A percentile compares a stretch with the other conserved stretches of the same genome.
These are phyloP conservation scores for Pseudocercospora ulei DNA, from an alignment of 2,329 filamentous ascomycete species.

Conservation along the genomic window DNA sequence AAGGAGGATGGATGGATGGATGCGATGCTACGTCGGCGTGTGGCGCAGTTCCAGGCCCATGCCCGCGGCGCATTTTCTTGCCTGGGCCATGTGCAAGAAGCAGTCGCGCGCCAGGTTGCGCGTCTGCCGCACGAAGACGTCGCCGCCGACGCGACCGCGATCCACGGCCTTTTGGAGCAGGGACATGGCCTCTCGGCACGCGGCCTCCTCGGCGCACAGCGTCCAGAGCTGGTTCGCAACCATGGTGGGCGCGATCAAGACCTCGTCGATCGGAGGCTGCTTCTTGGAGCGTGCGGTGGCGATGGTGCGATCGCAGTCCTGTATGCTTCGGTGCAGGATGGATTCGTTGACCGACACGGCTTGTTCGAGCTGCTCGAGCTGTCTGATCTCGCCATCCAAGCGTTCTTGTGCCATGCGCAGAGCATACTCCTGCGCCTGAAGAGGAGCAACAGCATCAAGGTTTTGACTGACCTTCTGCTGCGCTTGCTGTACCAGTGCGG, in stretches of 20 bases:
- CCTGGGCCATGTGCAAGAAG: conserved; percentile 73
- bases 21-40: not conserved
- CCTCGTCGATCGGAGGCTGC: conserved; percentile 72
- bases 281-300: conserved; percentile 58
- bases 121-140: conserved; percentile 67
- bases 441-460: conserved; percentile 60
- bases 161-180: conserved; percentile 67
- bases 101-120: conserved; percentile 65
- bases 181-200: conserved; percentile 77
- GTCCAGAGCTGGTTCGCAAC: conserved; percentile 89
- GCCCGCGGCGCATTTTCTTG: conserved; percentile 64
- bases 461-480: conserved; percentile 62
- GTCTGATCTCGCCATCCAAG: conserved; percentile 63
- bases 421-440: conserved; percentile 69
- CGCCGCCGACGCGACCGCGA: conserved; percentile 57
- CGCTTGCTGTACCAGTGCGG: conserved; percentile 58
- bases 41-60: conserved; percentile 53
- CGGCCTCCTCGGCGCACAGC: conserved; percentile 77
- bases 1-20: too few relatives aligned
- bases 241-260: conserved; percentile 85
- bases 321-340: conserved; percentile 66
- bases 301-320: conserved; percentile 69
- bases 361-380: conserved; percentile 60
- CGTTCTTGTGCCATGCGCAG: conserved; percentile 59
- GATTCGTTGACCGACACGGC: conserved; percentile 66